These are phyloP conservation scores for Saccharomyces hybrid DNA, from an alignment of 1,139 yeast genomes.

Conservation along the genomic window DNA sequence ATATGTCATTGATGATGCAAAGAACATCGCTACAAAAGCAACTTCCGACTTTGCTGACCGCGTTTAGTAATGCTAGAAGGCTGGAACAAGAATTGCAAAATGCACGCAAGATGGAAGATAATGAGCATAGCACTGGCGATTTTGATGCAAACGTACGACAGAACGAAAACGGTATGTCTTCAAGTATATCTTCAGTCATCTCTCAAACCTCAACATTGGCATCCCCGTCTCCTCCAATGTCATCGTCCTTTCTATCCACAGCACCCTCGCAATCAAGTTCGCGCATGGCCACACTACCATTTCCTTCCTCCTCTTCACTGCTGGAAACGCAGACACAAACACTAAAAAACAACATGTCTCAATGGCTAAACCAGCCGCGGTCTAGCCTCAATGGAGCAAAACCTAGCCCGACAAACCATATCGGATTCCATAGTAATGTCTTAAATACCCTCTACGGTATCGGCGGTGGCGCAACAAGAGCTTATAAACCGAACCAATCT, in stretches of 20 bases:
- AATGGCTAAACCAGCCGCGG: not conserved
- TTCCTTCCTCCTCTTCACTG: not conserved
- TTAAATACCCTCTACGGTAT: conserved; percentile 2
- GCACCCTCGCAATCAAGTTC: not conserved
- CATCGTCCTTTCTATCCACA: not conserved
- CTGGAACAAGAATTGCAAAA: conserved; percentile 28
- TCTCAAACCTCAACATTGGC: not conserved
- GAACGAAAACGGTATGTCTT: not conserved
- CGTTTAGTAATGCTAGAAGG: conserved; percentile 33
- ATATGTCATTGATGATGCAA: conserved; percentile 20
- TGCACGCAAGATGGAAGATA: conserved; percentile 3
- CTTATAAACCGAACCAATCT: not conserved
- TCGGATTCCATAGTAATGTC: conserved; percentile 3
- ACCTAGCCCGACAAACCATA: not conserved
- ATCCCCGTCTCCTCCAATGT: not conserved
- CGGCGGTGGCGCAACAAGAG: not conserved
- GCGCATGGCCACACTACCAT: not conserved
- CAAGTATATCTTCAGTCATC: not conserved
- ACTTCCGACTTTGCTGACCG: conserved; percentile 33
- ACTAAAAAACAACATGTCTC: conserved; percentile 3
- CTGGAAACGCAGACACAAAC: conserved; percentile 3
- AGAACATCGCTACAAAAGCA: conserved; percentile 31
- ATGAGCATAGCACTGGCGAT: not conserved
- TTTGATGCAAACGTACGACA: not conserved
- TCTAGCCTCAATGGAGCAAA: not conserved